Conservation (phyloP, 306 rosid genomes). For the Cyclanthera cordifolia region DNA sequence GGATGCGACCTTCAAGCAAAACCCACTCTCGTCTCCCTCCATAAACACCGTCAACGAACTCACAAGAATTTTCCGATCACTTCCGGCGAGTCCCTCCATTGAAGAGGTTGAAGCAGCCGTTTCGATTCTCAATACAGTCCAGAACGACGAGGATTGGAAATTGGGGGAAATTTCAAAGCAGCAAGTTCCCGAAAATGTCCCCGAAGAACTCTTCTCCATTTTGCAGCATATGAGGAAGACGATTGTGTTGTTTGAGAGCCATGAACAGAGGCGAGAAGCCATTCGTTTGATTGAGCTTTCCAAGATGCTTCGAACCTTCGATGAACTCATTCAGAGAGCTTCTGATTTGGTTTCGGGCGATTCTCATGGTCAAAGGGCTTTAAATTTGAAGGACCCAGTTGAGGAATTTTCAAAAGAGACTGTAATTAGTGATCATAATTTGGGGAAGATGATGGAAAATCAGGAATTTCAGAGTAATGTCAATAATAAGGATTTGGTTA, state of each 20-base stretch:
- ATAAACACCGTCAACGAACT: conserved; percentile 48
- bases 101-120: conserved; percentile 74
- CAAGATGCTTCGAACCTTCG: conserved; percentile 46
- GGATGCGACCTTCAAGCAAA: conserved; percentile 29
- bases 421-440: conserved; percentile 24
- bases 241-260: conserved; percentile 40
- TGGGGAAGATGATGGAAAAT: conserved; percentile 21
- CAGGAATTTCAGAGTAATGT: conserved; percentile 20
- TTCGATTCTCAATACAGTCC: conserved; percentile 40
- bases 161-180: conserved; percentile 47
- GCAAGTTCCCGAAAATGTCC: conserved; percentile 27
- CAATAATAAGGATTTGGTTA: conserved; percentile 18
- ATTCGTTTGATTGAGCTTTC: conserved; percentile 42
- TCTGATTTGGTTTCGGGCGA: conserved; percentile 56
- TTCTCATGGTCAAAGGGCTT: conserved; percentile 13
- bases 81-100: conserved; percentile 71
- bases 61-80: conserved; percentile 45
- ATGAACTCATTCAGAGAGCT: conserved; percentile 64
- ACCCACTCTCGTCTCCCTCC: conserved; percentile 27
- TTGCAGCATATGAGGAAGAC: conserved; percentile 47
- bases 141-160: conserved; percentile 45
- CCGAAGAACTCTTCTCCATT: conserved; percentile 50
- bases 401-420: conserved; percentile 16
- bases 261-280: conserved; percentile 55
- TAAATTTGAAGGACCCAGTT: conserved; percentile 19